A percentile compares a stretch with the other conserved stretches of the same genome.
Conservation (phyloP, 2,329 filamentous ascomycete genomes). For the Mariannaea elegans region DNA sequence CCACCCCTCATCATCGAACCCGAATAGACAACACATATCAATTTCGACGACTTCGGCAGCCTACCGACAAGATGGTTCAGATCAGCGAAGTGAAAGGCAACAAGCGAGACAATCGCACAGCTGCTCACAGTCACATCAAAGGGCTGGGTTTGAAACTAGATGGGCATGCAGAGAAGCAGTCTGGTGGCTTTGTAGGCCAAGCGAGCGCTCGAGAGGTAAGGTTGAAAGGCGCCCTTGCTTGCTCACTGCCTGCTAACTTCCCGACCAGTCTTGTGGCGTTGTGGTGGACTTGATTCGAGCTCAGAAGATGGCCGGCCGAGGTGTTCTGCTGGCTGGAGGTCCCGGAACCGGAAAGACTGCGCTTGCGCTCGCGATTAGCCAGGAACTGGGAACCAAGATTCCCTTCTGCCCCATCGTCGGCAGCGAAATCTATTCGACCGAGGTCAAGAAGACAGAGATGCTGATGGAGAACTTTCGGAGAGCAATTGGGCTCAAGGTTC, state of each 20-base stretch:
- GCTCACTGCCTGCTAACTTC: conserved; percentile 27
- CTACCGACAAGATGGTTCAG: conserved; percentile 74
- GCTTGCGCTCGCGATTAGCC: conserved; percentile 91
- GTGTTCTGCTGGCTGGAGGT: conserved; percentile 91
- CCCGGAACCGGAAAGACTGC: conserved; percentile 98
- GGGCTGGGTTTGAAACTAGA: conserved; percentile 87
- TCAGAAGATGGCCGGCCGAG: conserved; percentile 97
- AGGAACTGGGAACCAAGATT: conserved; percentile 97
- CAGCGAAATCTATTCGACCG: conserved; percentile 96
- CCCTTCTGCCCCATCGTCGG: conserved; percentile 98
- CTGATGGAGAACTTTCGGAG: conserved; percentile 99
- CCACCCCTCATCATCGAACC: conserved; percentile 3
- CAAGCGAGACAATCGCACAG: conserved; percentile 93
- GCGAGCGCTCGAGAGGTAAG: conserved; percentile 84
- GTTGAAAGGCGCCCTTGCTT: background rate
- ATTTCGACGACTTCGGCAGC: conserved; percentile 30
- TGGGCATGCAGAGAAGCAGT: conserved; percentile 83
- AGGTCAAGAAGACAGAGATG: conserved; percentile 99
- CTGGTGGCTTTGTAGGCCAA: conserved; percentile 90
- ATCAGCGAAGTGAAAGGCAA: conserved; percentile 96
- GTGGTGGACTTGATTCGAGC: conserved; percentile 95
- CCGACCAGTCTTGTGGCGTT: conserved; percentile 84
- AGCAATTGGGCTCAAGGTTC: conserved; percentile 94
- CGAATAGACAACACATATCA: conserved; percentile 1
- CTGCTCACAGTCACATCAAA: conserved; percentile 97